Base-by-base conservation (phyloP, 768 basidiomycete genomes). In the Xerocomus brunneocitrinus region DNA sequence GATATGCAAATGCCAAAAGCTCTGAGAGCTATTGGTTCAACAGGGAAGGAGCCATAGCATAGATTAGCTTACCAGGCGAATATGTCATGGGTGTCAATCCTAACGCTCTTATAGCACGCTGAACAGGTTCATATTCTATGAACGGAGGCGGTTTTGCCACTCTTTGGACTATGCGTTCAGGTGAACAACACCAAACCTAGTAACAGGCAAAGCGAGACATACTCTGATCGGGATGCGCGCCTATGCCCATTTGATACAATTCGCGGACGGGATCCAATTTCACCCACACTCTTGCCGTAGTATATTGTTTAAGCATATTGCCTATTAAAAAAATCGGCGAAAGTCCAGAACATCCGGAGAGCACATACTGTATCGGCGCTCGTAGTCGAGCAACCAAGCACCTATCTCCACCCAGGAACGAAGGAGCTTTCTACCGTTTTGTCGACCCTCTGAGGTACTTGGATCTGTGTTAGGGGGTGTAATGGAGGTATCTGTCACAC, bases 161-260 rank as follows among this genome's bases (percentile, higher is more conserved):
- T 36, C 85, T 79, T 54, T 79, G 73, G 54, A 89, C 87, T 78
- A 73, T 45, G 3, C 14, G 49, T 30, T 39, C 27, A 25, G 28
- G n/a, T 64, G 35, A 62, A 27, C 3, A 56, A 48, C 40, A 31
- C n/a, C 6, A 4, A 1, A 30, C 24, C 8, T 19, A 19, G 40
- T 14, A 35, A 10, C 5, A 3, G 14, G 47, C 22, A 12, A 30
- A 40, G 52, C 2, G 25, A 25, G 32, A 59, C 82, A 58, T 61
- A 90, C 89, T 84, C 67, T 91, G 89, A 54, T 84, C 82, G 28
- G 83, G 80, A 69, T 90, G 87, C 6, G 88, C 85, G 16, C 89
- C 89, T 47, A 91, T 79, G 0, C 77, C 85, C 42, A 66, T 74
- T 65, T 89, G 87, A 67, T 84, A 85, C 77, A 83, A 80, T 60